Percentiles rank a stretch among this genome's conserved stretches.
Conservation (phyloP, 73 alveolate genomes). For the Blepharisma stoltei region DNA sequence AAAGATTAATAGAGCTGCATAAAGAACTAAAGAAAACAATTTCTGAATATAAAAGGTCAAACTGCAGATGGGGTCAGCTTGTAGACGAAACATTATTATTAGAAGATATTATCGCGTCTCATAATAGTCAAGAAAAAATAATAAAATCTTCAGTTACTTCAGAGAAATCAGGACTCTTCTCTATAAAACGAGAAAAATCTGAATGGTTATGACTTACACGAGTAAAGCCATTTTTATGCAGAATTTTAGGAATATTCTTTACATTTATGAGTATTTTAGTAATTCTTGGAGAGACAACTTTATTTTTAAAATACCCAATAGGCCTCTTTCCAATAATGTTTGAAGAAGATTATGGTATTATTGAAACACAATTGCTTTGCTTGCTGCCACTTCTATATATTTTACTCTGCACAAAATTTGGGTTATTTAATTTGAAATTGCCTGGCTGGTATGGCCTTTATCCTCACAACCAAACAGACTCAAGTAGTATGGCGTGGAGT, state of each 20-base stretch:
- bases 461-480: slow-evolving; percentile 1
- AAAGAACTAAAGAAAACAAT: slow-evolving; percentile 5
- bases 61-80: background rate
- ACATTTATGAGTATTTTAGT: background rate
- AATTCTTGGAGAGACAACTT: slow-evolving; percentile 5
- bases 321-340: slow-evolving; percentile 19
- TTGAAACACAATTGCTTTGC: background rate
- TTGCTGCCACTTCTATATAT: slow-evolving; percentile 24
- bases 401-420: background rate
- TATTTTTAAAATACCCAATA: slow-evolving; percentile 18
- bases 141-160: background rate
- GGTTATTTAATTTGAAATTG: slow-evolving; percentile 18
- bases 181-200: background rate
- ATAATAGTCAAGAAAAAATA: background rate
- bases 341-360: background rate
- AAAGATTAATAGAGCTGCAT: slow-evolving; percentile 10
- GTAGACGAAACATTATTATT: background rate
- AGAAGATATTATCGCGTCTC: background rate
- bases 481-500: slow-evolving; percentile 6
- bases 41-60: slow-evolving; percentile 23
- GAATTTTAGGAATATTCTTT: slow-evolving; percentile 3
- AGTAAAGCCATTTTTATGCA: background rate
- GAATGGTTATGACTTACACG: slow-evolving; percentile 10
- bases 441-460: slow-evolving; percentile 29
- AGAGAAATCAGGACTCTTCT: background rate